phyloP scores from a whole-genome alignment of 306 rosid species.

The Rosa rugosa region DNA sequence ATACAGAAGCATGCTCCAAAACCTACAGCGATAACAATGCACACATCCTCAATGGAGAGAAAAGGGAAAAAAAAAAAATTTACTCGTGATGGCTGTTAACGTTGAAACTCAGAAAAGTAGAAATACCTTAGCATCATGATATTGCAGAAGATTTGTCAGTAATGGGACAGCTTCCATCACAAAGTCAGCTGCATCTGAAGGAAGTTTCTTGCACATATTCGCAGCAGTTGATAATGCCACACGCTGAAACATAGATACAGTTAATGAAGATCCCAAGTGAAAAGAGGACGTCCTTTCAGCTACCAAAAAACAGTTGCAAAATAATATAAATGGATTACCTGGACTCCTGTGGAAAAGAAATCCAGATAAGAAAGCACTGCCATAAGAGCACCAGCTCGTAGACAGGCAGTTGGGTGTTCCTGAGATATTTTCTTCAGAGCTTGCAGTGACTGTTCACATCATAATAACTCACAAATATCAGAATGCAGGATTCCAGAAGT shows the following conservation, averaged over 20 bases:
- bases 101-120: background rate
- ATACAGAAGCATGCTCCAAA: conserved; percentile 96
- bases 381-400: conserved; percentile 99
- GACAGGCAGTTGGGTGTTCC: conserved; percentile 99
- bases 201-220: conserved; percentile 99
- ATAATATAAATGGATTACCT: conserved; percentile 46
- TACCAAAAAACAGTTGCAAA: conserved; percentile 7
- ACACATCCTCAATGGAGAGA: background rate
- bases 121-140: conserved; percentile 89
- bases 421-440: conserved; percentile 96
- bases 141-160: conserved; percentile 92
- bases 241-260: conserved; percentile 51
- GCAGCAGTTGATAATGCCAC: conserved; percentile 99
- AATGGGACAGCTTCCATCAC: conserved; percentile 99
- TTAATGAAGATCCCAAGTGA: background rate
- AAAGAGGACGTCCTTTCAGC: background rate
- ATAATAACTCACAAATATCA: conserved; percentile 36
- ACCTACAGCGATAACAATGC: conserved; percentile 51
- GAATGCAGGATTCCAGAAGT: conserved; percentile 9
- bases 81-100: background rate
- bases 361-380: conserved; percentile 97
- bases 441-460: conserved; percentile 84
- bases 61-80: background rate
- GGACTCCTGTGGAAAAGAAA: conserved; percentile 97
- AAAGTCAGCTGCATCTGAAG: conserved; percentile 98